phyloP scores from a whole-genome alignment of 768 basidiomycete species.

The Hirschioporus abietinus region DNA sequence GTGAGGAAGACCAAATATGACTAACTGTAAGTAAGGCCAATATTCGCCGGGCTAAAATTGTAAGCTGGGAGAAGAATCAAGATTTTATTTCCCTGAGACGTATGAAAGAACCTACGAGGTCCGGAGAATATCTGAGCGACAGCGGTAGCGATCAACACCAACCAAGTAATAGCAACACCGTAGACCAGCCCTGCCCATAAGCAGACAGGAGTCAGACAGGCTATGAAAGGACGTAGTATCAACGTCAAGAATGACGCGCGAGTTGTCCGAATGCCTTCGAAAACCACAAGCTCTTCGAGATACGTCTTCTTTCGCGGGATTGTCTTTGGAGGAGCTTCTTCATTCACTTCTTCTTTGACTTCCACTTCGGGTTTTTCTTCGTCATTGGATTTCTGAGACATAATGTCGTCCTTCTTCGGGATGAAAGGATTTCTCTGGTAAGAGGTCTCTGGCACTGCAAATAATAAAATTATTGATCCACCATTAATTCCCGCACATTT shows the following conservation, averaged over 20 bases:
- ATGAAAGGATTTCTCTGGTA: not conserved
- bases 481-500: not conserved
- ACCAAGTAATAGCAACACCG: slow-evolving; percentile 18
- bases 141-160: slow-evolving; percentile 18
- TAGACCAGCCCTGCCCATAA: slow-evolving; percentile 13
- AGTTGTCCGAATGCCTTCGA: slow-evolving; percentile 4
- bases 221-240: slow-evolving; percentile 2
- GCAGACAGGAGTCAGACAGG: slow-evolving; percentile 1
- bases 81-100: not conserved
- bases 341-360: not conserved
- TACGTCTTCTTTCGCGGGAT: slow-evolving; percentile 7
- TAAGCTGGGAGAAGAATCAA: slow-evolving; percentile 10
- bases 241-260: slow-evolving; percentile 1
- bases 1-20: not conserved
- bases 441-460: not conserved
- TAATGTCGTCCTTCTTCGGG: not conserved
- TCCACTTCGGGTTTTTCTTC: not conserved
- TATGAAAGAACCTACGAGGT: slow-evolving; percentile 9
- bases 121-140: slow-evolving; percentile 17
- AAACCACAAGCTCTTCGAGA: slow-evolving; percentile 6
- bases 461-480: not conserved
- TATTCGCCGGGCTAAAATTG: slow-evolving; percentile 11
- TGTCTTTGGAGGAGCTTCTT: not conserved
- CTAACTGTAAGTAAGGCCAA: slow-evolving; percentile 11
- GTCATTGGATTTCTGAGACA: not conserved